Conservation (phyloP, 768 basidiomycete genomes). For the Tubosaeta brunneosetosa region DNA sequence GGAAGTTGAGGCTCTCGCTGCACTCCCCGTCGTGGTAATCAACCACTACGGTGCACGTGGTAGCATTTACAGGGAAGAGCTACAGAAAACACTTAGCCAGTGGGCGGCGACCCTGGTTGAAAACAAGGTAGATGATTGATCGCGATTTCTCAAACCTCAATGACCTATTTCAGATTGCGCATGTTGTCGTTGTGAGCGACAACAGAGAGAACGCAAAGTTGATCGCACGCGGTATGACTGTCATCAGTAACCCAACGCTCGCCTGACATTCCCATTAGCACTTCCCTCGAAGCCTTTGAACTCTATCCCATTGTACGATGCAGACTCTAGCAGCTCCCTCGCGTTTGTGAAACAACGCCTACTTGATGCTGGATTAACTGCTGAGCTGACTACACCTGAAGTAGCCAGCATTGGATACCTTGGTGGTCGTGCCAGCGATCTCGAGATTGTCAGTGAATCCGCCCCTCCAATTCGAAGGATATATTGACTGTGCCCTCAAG, state of each 20-base stretch:
- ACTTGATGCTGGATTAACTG: constrained; percentile 47
- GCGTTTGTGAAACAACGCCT: constrained; percentile 80
- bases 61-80: constrained; percentile 57
- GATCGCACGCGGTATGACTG: constrained; percentile 65
- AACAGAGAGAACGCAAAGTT: constrained; percentile 82
- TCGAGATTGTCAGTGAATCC: constrained; percentile 61
- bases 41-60: constrained; percentile 66
- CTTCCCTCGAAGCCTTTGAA: constrained; percentile 81
- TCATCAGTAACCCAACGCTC: background rate
- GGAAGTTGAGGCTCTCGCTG: constrained; percentile 49
- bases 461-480: background rate
- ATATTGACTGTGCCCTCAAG: constrained; percentile 33
- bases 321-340: constrained; percentile 74
- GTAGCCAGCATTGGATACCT: constrained; percentile 61
- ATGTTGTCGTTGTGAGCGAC: constrained; percentile 88
- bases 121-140: constrained; percentile 51
- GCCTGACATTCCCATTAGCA: constrained; percentile 39
- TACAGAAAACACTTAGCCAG: constrained; percentile 69
- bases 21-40: constrained; percentile 84
- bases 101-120: constrained; percentile 86
- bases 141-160: background rate
- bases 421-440: constrained; percentile 88
- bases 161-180: constrained; percentile 60
- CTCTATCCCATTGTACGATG: constrained; percentile 77
- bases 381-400: constrained; percentile 54